Evolutionary conservation across 2,329 filamentous ascomycete genomes (phyloP), one percentile per base, ranked within the genome.

Genomic region (Pseudopithomyces chartarum): DNA sequence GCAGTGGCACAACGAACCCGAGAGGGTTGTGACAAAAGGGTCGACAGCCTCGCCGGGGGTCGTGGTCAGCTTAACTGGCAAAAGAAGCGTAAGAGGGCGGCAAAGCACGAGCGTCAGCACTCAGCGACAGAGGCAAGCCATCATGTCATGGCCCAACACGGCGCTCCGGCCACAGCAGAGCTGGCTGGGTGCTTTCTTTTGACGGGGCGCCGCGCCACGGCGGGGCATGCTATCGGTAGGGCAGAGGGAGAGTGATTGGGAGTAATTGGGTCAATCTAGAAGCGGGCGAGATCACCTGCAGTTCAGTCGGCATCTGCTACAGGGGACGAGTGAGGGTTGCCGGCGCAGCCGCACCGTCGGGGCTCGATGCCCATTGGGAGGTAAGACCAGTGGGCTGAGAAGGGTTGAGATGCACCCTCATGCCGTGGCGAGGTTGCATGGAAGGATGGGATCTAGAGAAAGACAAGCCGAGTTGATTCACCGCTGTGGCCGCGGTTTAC

Each of bases 171-270:
- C 19, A 26, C 51, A 60, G 46, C 58, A 57, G 23, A 59, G 42
- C 26, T 51, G 56, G 55, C 60, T 50, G 40, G 45, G 15, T 60
- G 58, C 59, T 62, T 57, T 59, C 60, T 63, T 64, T 66, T 63
- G 56, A 58, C 56, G 56, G 53, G 34, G 33, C 39, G 55, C 62
- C 54, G 61, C 67, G 65, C 63, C 66, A 63, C 56, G 54, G 64
- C 65, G 69, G 69, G 67, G 64, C 56, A 52, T 52, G 46, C 58
- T 61, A 59, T 60, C 54, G 57, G 52, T 59, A 63, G 60, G 50
- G 40, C 59, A 46, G 50, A 42, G 48, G 34, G 33, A 38, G 48
- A 36, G 48, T 38, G 33, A 34, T 42, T 20, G 34, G 36, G 48
- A 36, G 48, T 38, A 42, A 34, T 42, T 20, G 34, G 36, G 29